Conservation (phyloP, 192 early-diverging fungal species). For the Dissophora ornata region DNA sequence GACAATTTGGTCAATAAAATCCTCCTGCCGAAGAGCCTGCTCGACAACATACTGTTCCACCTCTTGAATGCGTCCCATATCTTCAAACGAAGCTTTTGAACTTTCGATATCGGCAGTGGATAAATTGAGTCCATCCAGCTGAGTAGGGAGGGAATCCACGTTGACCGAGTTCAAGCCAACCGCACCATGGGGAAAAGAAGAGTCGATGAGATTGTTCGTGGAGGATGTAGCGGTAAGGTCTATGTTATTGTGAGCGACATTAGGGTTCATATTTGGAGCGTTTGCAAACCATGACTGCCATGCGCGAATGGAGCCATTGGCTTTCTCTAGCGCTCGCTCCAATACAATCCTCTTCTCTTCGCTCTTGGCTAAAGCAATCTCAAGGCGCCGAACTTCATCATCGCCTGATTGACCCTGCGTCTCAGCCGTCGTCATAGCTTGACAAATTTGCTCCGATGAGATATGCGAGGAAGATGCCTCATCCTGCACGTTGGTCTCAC, state of each 20-base stretch:
- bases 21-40: conserved; percentile 2
- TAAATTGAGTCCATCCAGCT: too few relatives aligned
- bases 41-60: neutral
- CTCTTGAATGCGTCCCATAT: neutral
- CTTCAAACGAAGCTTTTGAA: neutral
- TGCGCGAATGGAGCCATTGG: neutral
- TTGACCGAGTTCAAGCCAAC: too few relatives aligned
- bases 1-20: neutral
- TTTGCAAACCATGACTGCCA: neutral
- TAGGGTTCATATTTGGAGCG: neutral
- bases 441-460: neutral
- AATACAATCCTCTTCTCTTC: neutral
- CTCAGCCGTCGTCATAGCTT: neutral
- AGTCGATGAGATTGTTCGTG: too few relatives aligned
- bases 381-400: neutral
- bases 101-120: too few relatives aligned
- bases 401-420: neutral
- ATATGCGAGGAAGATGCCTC: too few relatives aligned
- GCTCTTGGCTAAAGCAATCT: neutral
- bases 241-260: too few relatives aligned
- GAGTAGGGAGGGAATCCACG: too few relatives aligned
- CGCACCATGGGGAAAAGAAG: too few relatives aligned
- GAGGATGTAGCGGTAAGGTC: too few relatives aligned
- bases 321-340: neutral
- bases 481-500: neutral